phyloP scores from a whole-genome alignment of 75 land plant genomes.

The Sequoiadendron giganteum region DNA sequence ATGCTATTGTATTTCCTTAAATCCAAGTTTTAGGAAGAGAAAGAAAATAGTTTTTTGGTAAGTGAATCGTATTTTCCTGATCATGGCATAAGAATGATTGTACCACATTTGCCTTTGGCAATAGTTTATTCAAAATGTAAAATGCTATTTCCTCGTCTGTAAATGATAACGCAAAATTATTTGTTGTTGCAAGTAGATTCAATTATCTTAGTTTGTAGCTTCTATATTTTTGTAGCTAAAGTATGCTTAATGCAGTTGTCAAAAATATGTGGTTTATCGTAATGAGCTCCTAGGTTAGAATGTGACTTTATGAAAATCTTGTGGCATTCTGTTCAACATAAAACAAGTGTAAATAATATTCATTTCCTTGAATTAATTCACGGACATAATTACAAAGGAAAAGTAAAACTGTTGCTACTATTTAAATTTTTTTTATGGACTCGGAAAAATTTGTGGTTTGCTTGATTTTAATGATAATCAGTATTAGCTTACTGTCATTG shows the following conservation, averaged over 20 bases:
- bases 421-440: background rate
- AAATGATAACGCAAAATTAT: background rate
- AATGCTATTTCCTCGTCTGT: too few species aligned
- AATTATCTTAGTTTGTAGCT: too few species aligned
- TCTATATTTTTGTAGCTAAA: too few species aligned
- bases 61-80: background rate
- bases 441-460: background rate
- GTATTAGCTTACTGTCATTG: background rate
- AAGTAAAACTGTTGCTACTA: too few species aligned
- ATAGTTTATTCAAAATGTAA: too few species aligned
- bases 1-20: background rate
- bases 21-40: background rate
- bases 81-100: background rate
- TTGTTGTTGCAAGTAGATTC: background rate
- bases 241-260: too few species aligned
- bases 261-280: too few species aligned
- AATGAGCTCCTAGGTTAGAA: too few species aligned
- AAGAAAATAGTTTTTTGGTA: background rate
- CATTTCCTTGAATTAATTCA: too few species aligned
- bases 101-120: background rate
- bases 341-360: background rate
- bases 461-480: background rate
- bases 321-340: background rate
- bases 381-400: too few species aligned
- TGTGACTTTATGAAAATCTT: too few species aligned